Evolutionary conservation across 2,329 filamentous ascomycete species (phyloP).

Genomic region (Chaetomium sp.): DNA sequence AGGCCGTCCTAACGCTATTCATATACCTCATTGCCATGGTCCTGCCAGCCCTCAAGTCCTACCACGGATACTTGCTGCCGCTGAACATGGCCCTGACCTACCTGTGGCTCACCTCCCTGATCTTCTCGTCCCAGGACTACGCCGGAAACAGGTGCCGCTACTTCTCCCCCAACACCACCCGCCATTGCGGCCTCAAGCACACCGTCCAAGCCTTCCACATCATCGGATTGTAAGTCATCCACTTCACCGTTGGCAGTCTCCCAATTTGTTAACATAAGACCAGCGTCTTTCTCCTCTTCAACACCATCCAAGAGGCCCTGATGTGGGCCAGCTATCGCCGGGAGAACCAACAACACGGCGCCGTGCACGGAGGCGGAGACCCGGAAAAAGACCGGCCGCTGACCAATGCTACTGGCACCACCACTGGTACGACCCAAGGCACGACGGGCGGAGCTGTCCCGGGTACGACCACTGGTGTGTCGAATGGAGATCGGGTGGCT

Average conservation of each 20-base stretch:
- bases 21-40: slow-evolving; percentile 20
- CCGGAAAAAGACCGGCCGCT: slow-evolving; percentile 9
- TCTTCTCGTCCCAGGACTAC: slow-evolving; percentile 22
- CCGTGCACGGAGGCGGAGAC: background rate
- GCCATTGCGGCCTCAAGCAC: slow-evolving; percentile 19
- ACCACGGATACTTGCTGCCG: slow-evolving; percentile 22
- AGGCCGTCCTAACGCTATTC: slow-evolving; percentile 22
- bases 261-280: background rate
- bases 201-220: slow-evolving; percentile 20
- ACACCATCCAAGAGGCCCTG: slow-evolving; percentile 19
- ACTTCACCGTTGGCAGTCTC: too few species aligned
- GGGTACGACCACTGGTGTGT: too few species aligned
- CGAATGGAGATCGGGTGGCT: too few species aligned
- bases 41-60: slow-evolving; percentile 19
- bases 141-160: slow-evolving; percentile 15
- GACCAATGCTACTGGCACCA: background rate
- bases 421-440: background rate
- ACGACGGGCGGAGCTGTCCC: background rate
- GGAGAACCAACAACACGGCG: background rate
- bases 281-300: slow-evolving; percentile 19
- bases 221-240: slow-evolving; percentile 21
- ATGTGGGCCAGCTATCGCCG: slow-evolving; percentile 19
- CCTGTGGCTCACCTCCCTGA: slow-evolving; percentile 22
- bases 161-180: slow-evolving; percentile 3
- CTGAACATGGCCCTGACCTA: slow-evolving; percentile 20